phyloP scores from a whole-genome alignment of 2,329 filamentous ascomycete species.

The Sphaerulina vaccinii region DNA sequence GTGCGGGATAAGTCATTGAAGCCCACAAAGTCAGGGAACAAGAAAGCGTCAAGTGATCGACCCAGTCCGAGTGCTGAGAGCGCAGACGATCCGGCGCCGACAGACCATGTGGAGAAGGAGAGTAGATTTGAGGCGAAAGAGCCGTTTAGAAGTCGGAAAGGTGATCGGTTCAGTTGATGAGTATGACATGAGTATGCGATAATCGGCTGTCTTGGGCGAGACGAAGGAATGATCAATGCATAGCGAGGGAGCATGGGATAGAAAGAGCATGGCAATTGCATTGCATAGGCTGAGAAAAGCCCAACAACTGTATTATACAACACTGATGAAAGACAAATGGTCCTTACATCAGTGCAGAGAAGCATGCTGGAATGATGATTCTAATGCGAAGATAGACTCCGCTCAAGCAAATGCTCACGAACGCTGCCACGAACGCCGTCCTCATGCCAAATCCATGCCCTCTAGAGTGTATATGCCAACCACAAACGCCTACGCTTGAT shows the following conservation, averaged over 20 bases:
- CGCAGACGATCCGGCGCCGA: slow-evolving; percentile 72
- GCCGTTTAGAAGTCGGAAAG: slow-evolving; percentile 75
- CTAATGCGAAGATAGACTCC: neutral
- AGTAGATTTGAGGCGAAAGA: slow-evolving; percentile 83
- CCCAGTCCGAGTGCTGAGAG: slow-evolving; percentile 24
- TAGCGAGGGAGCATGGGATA: slow-evolving; percentile 1
- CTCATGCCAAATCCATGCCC: neutral
- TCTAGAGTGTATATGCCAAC: neutral
- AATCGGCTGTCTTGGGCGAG: neutral
- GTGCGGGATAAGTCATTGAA: slow-evolving; percentile 16
- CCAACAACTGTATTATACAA: slow-evolving; percentile 7
- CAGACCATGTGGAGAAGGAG: slow-evolving; percentile 73
- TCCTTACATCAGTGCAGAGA: neutral
- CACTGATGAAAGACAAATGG: neutral
- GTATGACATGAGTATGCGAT: slow-evolving; percentile 22
- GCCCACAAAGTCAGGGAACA: slow-evolving; percentile 31
- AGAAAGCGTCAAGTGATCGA: slow-evolving; percentile 15
- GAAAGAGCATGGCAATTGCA: slow-evolving; percentile 4
- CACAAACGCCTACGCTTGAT: neutral
- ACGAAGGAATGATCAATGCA: slow-evolving; percentile 10
- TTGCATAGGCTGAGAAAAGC: neutral
- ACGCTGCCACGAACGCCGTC: neutral
- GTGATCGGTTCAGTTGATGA: slow-evolving; percentile 69
- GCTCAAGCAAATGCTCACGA: neutral
- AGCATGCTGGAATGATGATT: neutral